Evolutionary conservation across 805 yeast species (phyloP), one percentile per base, ranked within the genome.

Genomic region (Yarrowia sp.): DNA sequence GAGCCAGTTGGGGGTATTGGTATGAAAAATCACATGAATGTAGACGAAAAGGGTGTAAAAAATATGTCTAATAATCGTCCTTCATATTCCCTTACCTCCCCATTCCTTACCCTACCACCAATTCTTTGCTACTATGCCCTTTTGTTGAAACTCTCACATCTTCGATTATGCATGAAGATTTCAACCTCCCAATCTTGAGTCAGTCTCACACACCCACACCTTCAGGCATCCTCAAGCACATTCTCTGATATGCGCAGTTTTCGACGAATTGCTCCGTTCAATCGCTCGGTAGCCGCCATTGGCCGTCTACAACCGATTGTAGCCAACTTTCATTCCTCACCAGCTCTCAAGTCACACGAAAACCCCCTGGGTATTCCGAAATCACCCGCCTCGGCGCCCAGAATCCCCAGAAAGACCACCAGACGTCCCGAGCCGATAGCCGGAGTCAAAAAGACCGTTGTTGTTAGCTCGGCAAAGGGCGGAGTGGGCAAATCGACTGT

Each of bases 401-500:
- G 87, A 1, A 71, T 87, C 0, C 89, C 90, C 0, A 74, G 84
- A 10, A 81, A 78, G 65, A 24, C 65, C 4, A 64, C 68, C 11
- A 67, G 68, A 40, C 83, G 80, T 66, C 74, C 75, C 17, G 51
- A 58, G 6, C 63, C 51, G 51, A 82, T 90, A 33, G 83, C 86
- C 0, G 83, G 83, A n/a, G 93, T 88, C 1, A 75, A 78, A 8
- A 84, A 81, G 59, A 80, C 89, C 1, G 67, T 90, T 0, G 79
- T 89, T 1, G 92, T 88, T 0, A 81, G 91, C 0, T 86, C 92
- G 1, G 90, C 90, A 2, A 88, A 88, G 71, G 93, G 93, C 2
- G 93, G 93, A 0, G 93, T 88, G 11, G 93, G 93, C 0, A 88
- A 88, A 71, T 86, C 92, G 1, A 88, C 93, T 0, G 89, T 88